Percentiles rank a stretch among this genome's conserved stretches.
phyloP scores from a whole-genome alignment of 257 asterid genomes.

The Solanum infundibuliforme region DNA sequence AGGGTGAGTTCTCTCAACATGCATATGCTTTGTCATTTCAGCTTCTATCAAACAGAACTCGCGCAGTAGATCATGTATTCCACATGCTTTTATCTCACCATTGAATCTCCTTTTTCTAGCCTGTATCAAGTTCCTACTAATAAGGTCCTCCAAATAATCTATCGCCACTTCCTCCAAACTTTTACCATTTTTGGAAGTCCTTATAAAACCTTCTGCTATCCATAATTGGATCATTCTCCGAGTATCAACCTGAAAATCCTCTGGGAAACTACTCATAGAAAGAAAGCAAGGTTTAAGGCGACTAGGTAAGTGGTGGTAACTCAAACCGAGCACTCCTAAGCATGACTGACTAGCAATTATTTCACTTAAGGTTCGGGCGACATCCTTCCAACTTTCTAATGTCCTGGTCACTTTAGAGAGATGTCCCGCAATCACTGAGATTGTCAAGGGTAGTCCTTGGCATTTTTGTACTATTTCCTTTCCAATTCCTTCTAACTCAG shows the following conservation, averaged over 20 bases:
- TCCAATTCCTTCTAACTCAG: background rate
- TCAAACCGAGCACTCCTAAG: background rate
- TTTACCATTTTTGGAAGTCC: background rate
- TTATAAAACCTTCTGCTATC: constrained; percentile 4
- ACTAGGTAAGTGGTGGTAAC: background rate
- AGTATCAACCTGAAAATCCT: background rate
- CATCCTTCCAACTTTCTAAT: background rate
- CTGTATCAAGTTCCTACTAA: background rate
- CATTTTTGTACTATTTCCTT: background rate
- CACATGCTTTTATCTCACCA: background rate
- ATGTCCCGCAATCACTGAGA: background rate
- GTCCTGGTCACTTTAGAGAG: background rate
- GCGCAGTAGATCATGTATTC: background rate
- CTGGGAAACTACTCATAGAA: background rate
- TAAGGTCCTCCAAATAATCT: background rate
- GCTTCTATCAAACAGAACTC: background rate
- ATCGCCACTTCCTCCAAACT: background rate
- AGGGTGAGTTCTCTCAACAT: background rate
- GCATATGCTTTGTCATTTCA: background rate
- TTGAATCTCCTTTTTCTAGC: background rate
- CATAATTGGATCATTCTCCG: background rate
- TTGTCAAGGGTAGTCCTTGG: background rate
- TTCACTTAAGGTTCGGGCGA: background rate
- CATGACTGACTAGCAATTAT: background rate
- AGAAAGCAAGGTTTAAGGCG: background rate